These are phyloP conservation scores for Neohortaea acidophila DNA, from an alignment of 495 filamentous ascomycete species.

Conservation along the genomic window DNA sequence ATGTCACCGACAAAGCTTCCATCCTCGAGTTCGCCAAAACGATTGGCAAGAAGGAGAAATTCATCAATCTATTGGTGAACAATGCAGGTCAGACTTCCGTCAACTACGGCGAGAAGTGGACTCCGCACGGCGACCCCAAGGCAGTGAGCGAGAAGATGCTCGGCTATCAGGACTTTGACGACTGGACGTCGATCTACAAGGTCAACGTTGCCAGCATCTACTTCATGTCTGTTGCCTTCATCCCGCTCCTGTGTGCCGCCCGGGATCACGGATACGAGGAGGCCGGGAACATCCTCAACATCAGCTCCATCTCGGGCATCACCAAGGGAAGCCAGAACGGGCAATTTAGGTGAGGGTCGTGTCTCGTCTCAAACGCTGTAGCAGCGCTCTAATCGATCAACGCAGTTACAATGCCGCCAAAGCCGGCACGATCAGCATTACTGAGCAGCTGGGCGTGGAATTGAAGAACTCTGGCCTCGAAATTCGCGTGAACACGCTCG, in stretches of 20 bases:
- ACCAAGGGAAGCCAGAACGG: conserved; percentile 26
- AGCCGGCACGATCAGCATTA: conserved; percentile 27
- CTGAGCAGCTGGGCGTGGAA: conserved; percentile 33
- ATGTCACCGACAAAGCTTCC: conserved; percentile 28
- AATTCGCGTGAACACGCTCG: conserved; percentile 31
- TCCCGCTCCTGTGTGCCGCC: conserved; percentile 24
- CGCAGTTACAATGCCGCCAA: conserved; percentile 30
- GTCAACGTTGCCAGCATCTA: conserved; percentile 30
- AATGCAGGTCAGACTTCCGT: conserved; percentile 14
- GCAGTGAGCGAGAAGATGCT: conserved; percentile 27
- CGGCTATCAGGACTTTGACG: conserved; percentile 27
- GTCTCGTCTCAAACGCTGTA: no score
- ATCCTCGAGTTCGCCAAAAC: conserved; percentile 25
- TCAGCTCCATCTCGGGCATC: conserved; percentile 28
- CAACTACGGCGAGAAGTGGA: conserved; percentile 24
- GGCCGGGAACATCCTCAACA: conserved; percentile 26
- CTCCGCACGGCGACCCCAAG: conserved; percentile 20
- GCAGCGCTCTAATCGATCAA: no score
- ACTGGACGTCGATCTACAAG: conserved; percentile 28
- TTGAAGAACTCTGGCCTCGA: conserved; percentile 24
- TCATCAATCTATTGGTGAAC: conserved; percentile 20
- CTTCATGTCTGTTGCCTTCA: conserved; percentile 29
- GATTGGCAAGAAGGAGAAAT: conserved; percentile 23
- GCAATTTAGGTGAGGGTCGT: conserved; percentile 21
- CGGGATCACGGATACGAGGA: conserved; percentile 9